Conservation (phyloP, 371 early-diverging fungal species). For the Mortierella sp. region DNA sequence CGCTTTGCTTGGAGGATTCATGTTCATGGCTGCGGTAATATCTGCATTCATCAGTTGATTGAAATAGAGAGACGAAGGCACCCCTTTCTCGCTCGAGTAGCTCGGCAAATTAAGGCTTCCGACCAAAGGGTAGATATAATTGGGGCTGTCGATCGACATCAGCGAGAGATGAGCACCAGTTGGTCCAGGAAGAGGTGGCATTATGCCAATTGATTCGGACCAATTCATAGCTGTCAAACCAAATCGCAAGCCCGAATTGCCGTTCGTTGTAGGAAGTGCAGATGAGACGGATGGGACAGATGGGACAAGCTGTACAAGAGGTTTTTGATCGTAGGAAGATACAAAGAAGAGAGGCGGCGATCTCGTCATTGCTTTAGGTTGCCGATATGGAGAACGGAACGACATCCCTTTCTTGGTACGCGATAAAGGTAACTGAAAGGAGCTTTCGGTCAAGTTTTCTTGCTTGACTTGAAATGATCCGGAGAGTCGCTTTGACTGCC, state of each 20-base stretch:
- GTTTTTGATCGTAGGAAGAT: background rate
- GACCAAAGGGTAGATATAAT: background rate
- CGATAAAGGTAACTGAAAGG: background rate
- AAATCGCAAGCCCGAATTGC: background rate
- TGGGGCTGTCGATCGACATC: background rate
- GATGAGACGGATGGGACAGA: background rate
- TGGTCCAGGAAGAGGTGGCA: background rate
- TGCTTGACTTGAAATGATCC: background rate
- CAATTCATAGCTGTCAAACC: background rate
- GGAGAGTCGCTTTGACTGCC: background rate
- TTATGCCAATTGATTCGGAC: background rate
- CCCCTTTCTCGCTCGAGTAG: background rate
- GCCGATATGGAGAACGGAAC: background rate
- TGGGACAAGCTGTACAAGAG: background rate
- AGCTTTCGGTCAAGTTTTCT: background rate
- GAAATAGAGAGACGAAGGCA: background rate
- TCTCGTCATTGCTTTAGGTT: background rate
- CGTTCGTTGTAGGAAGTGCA: background rate
- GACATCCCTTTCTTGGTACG: background rate
- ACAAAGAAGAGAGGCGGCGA: background rate
- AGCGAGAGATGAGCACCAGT: background rate
- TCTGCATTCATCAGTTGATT: slow-evolving; percentile 12
- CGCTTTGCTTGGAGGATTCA: background rate
- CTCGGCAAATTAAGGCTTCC: background rate
- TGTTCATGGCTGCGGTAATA: slow-evolving; percentile 1